These are phyloP conservation scores for Trichophyton benhamiae DNA, from an alignment of 2,329 filamentous ascomycete genomes.

Conservation along the genomic window DNA sequence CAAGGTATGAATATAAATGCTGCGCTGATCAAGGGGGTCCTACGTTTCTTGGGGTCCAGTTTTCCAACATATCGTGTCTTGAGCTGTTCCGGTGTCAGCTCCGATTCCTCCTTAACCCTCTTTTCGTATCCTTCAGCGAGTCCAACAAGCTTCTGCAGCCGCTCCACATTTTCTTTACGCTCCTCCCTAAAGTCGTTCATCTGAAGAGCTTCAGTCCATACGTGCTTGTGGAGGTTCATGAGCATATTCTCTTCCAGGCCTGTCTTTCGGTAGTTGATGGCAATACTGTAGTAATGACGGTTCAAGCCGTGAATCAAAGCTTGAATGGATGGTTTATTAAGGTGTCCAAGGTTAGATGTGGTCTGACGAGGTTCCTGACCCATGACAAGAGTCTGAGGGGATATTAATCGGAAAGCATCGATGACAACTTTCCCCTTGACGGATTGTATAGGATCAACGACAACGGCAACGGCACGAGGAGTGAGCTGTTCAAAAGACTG, in stretches of 20 bases:
- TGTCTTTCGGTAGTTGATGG: conserved; percentile 95
- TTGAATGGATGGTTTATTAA: conserved; percentile 99
- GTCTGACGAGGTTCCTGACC: conserved; percentile 96
- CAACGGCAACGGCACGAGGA: conserved; percentile 88
- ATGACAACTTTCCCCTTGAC: conserved; percentile 99
- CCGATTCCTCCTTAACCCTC: conserved; percentile 96
- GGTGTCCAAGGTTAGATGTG: conserved; percentile 90
- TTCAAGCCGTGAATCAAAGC: conserved; percentile 96
- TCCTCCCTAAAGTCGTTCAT: conserved; percentile 93
- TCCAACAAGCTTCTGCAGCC: conserved; percentile 73
- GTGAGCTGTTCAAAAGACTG: conserved; percentile 99
- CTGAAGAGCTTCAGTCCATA: conserved; percentile 93
- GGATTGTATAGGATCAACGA: conserved; percentile 96
- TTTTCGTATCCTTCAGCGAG: conserved; percentile 96
- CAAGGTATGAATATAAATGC: conserved; percentile 11
- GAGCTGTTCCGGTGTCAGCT: conserved; percentile 90
- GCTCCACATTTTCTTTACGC: conserved; percentile 72
- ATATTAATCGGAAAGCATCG: conserved; percentile 96
- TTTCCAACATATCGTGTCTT: conserved; percentile 99
- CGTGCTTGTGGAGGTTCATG: conserved; percentile 99
- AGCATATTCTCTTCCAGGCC: conserved; percentile 98
- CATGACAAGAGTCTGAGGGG: conserved; percentile 94
- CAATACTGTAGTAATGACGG: conserved; percentile 98
- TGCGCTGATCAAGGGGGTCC: conserved; percentile 13
- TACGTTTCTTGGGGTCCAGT: conserved; percentile 94